Evolutionary conservation across 257 asterid genomes (phyloP), one percentile per base, ranked within the genome.

Genomic region (Leptodermis oblonga): DNA sequence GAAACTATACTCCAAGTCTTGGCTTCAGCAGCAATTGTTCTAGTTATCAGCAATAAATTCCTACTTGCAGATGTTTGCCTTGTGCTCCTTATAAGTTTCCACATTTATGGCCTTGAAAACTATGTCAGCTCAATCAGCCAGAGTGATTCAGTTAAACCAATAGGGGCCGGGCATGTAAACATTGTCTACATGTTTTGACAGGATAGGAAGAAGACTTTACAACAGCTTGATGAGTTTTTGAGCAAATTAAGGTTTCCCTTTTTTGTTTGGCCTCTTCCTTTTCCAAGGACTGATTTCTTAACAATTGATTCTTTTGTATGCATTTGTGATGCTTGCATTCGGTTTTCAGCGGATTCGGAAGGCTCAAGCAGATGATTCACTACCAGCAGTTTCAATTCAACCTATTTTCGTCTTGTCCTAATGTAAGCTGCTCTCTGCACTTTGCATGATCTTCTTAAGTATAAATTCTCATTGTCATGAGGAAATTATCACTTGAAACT

Each of bases 361-460:
- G 85, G 94, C 97, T 56, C 83, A n/a, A n/a, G n/a, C n/a, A n/a
- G n/a, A n/a, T n/a, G 87, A 84, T 69, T 75, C 92, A 5, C 67
- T 69, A 34, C 81, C 95, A 46, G 73, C 31, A 74, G 48, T 54
- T 76, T 39, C 90, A 67, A 81, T 85, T 74, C n/a, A n/a, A n/a
- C n/a, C 78, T 96, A 25, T 96, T 87, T 39, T 93, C 97, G 28
- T 97, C 97, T 58, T 93, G 83, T 73, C 94, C 98, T 18, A 87
- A 86, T 46, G 98, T 92, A 85, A 90, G 71, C 77, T 45, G 43
- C n/a, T n/a, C n/a, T 3, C 71, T 67, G 33, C 7, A 13, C 51
- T 1, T 70, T 67, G 23, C 4, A 4, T 9, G 20, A 22, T 63
- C 20, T 39, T 37, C 3, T 22, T 3, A 39, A 18, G 43, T 23